Evolutionary conservation across 257 asterid genomes (phyloP).

Genomic region (Perilla frutescens): DNA sequence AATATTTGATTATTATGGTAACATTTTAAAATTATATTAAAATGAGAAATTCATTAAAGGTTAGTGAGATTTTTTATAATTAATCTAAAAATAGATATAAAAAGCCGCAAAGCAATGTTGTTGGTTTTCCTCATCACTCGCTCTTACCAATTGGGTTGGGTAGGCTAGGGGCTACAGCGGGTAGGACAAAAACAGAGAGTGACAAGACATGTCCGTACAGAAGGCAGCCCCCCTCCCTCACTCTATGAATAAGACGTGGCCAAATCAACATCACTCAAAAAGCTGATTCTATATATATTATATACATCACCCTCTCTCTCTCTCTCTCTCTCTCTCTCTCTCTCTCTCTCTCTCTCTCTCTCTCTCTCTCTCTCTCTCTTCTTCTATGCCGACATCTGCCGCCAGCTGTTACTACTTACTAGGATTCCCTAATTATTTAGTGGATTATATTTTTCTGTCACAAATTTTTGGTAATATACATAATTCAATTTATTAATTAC

Average conservation of each 20-base stretch:
- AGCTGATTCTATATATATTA: neutral
- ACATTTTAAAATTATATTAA: no score
- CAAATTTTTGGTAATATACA: no score
- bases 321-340: constrained; percentile 13
- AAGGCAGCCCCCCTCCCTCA: neutral
- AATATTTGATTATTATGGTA: no score
- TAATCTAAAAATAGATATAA: no score
- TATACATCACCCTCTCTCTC: neutral
- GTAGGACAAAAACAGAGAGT: constrained; percentile 5
- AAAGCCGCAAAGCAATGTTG: no score
- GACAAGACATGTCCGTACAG: constrained; percentile 36
- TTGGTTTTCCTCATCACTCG: no score
- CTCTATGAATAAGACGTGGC: constrained; percentile 22
- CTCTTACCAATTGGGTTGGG: neutral
- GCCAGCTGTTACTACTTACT: constrained; percentile 15
- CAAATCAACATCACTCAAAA: constrained; percentile 24
- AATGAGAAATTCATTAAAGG: no score
- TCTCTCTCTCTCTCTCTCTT: constrained; percentile 13
- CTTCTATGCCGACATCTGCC: constrained; percentile 31
- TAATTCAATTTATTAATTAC: no score
- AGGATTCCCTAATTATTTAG: no score
- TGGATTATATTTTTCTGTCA: no score
- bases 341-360: constrained; percentile 14
- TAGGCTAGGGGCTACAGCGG: neutral
- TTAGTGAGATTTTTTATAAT: no score